These are phyloP conservation scores for Flaveria robusta DNA, from an alignment of 129 eudicot species.

Conservation along the genomic window DNA sequence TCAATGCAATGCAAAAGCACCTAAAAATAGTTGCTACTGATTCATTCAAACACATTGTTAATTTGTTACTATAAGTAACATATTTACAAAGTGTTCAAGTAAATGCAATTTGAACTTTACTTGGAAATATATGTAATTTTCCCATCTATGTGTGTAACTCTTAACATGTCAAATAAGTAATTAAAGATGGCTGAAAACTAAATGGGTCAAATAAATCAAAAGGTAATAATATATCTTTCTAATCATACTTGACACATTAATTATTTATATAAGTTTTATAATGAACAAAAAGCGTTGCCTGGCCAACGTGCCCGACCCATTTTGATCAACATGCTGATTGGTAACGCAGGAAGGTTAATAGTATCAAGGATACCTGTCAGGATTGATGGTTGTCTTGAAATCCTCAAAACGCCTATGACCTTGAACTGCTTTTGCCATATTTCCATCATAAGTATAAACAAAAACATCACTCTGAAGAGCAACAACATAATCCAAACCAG, in stretches of 20 bases:
- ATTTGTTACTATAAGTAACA: too few relatives aligned
- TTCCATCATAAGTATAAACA: slow-evolving; percentile 94
- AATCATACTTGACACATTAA: not conserved
- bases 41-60: not conserved
- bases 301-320: not conserved
- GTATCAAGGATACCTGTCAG: slow-evolving; percentile 67
- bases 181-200: too few relatives aligned
- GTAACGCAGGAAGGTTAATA: not conserved
- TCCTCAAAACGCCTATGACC: slow-evolving; percentile 91
- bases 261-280: not conserved
- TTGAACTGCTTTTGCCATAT: slow-evolving; percentile 98
- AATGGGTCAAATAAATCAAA: not conserved
- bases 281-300: not conserved
- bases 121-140: too few relatives aligned
- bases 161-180: too few relatives aligned
- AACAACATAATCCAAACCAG: slow-evolving; percentile 91
- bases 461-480: slow-evolving; percentile 93
- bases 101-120: too few relatives aligned
- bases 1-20: slow-evolving; percentile 2
- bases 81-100: too few relatives aligned
- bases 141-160: too few relatives aligned
- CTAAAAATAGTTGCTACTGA: not conserved
- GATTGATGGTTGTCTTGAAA: slow-evolving; percentile 88
- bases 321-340: not conserved
- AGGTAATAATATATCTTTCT: not conserved